These are phyloP conservation scores for Margaritispora aquatica DNA, from an alignment of 495 filamentous ascomycete species.

Conservation along the genomic window DNA sequence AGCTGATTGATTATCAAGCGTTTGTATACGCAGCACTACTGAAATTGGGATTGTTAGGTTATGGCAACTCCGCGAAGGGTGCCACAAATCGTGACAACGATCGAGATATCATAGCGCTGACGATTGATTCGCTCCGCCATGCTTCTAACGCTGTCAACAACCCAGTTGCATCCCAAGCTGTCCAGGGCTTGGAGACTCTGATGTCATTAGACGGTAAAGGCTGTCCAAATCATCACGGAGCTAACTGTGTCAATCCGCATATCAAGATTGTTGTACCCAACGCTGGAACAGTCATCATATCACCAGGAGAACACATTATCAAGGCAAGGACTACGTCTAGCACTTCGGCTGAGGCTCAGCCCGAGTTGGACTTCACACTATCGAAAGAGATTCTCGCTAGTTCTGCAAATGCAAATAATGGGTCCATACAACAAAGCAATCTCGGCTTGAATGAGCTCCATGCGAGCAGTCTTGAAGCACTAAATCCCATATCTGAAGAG, in stretches of 20 bases:
- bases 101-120: not conserved
- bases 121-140: slow-evolving; percentile 5
- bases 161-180: slow-evolving; percentile 7
- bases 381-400: not conserved
- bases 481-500: not conserved
- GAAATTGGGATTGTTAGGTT: slow-evolving; percentile 6
- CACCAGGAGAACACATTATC: not conserved
- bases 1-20: slow-evolving; percentile 11
- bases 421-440: not conserved
- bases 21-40: slow-evolving; percentile 6
- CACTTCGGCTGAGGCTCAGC: not conserved
- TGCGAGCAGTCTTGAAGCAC: not conserved
- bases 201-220: not conserved
- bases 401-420: not conserved
- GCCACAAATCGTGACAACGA: not conserved
- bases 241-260: not conserved
- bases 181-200: slow-evolving; percentile 8
- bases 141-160: slow-evolving; percentile 1
- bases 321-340: not conserved
- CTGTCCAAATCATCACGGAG: not conserved
- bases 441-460: not conserved
- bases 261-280: not conserved
- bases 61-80: not conserved
- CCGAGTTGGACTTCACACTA: not conserved
- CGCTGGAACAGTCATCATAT: slow-evolving; percentile 1